These are phyloP conservation scores for Amorphotheca resinae DNA, from an alignment of 495 filamentous ascomycete genomes.

Conservation along the genomic window DNA sequence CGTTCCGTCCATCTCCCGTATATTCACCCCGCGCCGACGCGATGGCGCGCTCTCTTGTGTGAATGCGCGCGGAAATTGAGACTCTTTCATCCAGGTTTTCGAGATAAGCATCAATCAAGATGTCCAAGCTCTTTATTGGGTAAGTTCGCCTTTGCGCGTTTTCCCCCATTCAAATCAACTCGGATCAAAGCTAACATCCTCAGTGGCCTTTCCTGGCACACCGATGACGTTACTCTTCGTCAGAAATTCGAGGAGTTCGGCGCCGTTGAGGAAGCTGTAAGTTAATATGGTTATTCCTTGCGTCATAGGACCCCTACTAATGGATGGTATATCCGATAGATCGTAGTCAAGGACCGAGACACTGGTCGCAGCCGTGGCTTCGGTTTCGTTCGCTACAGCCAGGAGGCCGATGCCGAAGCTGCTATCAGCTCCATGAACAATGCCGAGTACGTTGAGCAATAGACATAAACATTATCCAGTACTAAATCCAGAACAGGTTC, in stretches of 20 bases:
- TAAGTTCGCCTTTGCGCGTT: conserved; percentile 33
- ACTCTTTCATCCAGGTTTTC: conserved; percentile 22
- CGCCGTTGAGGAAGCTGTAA: conserved; percentile 81
- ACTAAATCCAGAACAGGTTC: conserved; percentile 46
- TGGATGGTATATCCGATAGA: conserved; percentile 35
- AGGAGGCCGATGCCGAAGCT: conserved; percentile 68
- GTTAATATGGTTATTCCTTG: conserved; percentile 23
- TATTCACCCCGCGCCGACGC: conserved; percentile 7
- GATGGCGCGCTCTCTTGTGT: conserved; percentile 20
- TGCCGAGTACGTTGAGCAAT: conserved; percentile 55
- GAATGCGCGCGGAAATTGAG: conserved; percentile 24
- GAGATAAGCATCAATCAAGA: conserved; percentile 29
- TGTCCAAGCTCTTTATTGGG: conserved; percentile 92
- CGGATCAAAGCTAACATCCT: conserved; percentile 13
- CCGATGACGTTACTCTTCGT: conserved; percentile 69
- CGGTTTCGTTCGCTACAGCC: conserved; percentile 83
- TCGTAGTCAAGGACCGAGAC: conserved; percentile 95
- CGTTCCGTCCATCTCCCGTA: conserved; percentile 20
- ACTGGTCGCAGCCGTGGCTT: conserved; percentile 94
- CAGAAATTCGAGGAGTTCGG: conserved; percentile 86
- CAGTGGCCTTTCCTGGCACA: conserved; percentile 97
- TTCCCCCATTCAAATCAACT: too few species aligned
- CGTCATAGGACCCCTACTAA: conserved; percentile 3
- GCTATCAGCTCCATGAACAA: conserved; percentile 87
- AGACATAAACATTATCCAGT: neutral